Evolutionary conservation across 495 filamentous ascomycete genomes (phyloP).

Genomic region (Penicillium chermesinum): DNA sequence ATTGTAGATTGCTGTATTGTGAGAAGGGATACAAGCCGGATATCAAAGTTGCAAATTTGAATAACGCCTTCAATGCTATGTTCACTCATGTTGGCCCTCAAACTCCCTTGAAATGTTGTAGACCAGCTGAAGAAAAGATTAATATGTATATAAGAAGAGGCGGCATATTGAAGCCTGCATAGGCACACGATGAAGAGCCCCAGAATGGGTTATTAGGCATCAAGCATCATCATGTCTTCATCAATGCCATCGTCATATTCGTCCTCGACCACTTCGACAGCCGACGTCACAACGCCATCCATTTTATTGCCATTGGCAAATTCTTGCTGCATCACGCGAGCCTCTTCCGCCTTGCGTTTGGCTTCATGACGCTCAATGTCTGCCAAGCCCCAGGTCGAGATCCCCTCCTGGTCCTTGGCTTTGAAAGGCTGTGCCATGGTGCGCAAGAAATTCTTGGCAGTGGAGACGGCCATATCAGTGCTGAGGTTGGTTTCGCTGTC

Average conservation of each 20-base stretch:
- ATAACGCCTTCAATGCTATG: constrained; percentile 23
- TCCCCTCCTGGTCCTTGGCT: constrained; percentile 76
- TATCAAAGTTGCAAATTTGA: too few relatives aligned
- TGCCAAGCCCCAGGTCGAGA: constrained; percentile 81
- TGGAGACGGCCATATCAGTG: constrained; percentile 90
- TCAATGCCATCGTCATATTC: constrained; percentile 62
- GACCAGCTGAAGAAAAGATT: not conserved
- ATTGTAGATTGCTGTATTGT: too few relatives aligned
- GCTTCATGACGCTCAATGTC: constrained; percentile 64
- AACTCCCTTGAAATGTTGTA: not conserved
- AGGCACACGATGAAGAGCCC: constrained; percentile 5
- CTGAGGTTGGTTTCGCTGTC: constrained; percentile 83
- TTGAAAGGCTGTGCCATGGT: constrained; percentile 89
- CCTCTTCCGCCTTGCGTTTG: constrained; percentile 69
- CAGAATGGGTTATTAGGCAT: constrained; percentile 40
- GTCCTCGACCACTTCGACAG: constrained; percentile 25
- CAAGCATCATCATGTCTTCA: constrained; percentile 56
- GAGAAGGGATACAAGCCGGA: too few relatives aligned
- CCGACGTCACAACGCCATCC: constrained; percentile 19
- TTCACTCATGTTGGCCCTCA: constrained; percentile 1
- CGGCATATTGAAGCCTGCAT: constrained; percentile 1
- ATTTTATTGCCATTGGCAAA: constrained; percentile 23
- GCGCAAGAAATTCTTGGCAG: constrained; percentile 81
- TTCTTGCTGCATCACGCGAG: constrained; percentile 41
- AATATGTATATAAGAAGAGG: not conserved